A percentile compares a stretch with the other conserved stretches of the same genome.
phyloP scores from a whole-genome alignment of 1,284 basidiomycete species.

The Malassezia furfur region DNA sequence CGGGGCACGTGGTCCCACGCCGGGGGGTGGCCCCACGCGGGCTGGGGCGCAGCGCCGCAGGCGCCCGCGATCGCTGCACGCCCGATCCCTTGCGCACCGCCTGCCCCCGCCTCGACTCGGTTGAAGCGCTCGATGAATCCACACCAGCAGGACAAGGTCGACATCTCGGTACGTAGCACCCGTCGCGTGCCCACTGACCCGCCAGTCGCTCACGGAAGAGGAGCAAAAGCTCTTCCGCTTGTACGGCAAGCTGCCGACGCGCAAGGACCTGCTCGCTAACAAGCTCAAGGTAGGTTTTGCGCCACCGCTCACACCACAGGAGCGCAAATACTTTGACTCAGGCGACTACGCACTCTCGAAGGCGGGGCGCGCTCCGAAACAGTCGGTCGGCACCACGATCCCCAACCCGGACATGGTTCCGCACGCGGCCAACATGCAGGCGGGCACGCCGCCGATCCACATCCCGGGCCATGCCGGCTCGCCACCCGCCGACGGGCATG shows the following conservation, averaged over 20 bases:
- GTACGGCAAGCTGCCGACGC: constrained; percentile 85
- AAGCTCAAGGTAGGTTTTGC: constrained; percentile 68
- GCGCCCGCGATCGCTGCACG: not conserved
- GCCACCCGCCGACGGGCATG: not conserved
- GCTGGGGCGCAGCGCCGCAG: not conserved
- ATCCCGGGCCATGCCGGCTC: constrained; percentile 4
- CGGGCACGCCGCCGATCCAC: constrained; percentile 10
- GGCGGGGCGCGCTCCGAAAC: constrained; percentile 78
- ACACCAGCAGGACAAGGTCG: constrained; percentile 75
- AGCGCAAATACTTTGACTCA: constrained; percentile 95
- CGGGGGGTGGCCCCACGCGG: not conserved
- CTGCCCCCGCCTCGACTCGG: too few species aligned
- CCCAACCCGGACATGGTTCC: constrained; percentile 68
- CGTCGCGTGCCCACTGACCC: constrained; percentile 1
- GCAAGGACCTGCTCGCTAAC: constrained; percentile 84
- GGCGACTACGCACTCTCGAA: constrained; percentile 94
- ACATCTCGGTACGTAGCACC: constrained; percentile 64
- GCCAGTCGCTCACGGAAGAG: constrained; percentile 71
- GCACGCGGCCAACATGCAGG: constrained; percentile 42
- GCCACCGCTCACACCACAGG: constrained; percentile 53
- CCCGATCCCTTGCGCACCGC: too few species aligned
- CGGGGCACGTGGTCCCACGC: not conserved
- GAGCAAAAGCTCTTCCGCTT: constrained; percentile 88
- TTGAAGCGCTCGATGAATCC: constrained; percentile 58
- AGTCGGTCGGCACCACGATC: constrained; percentile 80